Percentiles rank a stretch among this genome's conserved stretches.
These are phyloP conservation scores for Solanum pinnatisectum DNA, from an alignment of 257 asterid species.

Conservation along the genomic window DNA sequence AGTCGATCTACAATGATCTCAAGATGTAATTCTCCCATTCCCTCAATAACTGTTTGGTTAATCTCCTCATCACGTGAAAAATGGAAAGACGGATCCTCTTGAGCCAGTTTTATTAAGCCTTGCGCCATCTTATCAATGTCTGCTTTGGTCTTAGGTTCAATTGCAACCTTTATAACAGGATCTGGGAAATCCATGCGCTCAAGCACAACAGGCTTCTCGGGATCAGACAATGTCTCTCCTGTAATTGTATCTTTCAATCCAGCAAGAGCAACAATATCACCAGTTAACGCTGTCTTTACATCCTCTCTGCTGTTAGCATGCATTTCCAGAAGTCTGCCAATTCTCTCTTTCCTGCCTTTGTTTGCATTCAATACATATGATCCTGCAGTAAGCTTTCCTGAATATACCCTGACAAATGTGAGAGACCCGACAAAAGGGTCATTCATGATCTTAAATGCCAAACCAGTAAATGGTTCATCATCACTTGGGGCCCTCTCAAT, in stretches of 20 bases:
- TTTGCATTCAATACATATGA: constrained; percentile 78
- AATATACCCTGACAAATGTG: constrained; percentile 77
- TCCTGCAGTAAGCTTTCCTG: constrained; percentile 84
- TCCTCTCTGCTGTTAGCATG: constrained; percentile 98
- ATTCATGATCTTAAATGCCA: constrained; percentile 94
- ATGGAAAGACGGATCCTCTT: constrained; percentile 98
- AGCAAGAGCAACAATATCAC: constrained; percentile 95
- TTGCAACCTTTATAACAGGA: constrained; percentile 97
- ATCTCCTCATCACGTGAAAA: constrained; percentile 92
- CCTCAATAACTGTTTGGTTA: constrained; percentile 93
- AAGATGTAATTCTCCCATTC: constrained; percentile 97
- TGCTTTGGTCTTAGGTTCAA: constrained; percentile 96
- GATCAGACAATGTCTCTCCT: constrained; percentile 86
- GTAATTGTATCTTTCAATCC: constrained; percentile 91
- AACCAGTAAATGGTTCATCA: constrained; percentile 75
- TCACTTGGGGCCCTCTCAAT: constrained; percentile 50
- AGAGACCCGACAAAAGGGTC: constrained; percentile 90
- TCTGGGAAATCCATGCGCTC: constrained; percentile 99
- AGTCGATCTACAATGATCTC: constrained; percentile 96
- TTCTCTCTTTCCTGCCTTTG: constrained; percentile 92
- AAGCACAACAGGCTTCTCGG: constrained; percentile 71
- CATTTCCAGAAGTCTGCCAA: constrained; percentile 92
- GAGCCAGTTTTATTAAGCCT: constrained; percentile 88
- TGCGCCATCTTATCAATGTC: constrained; percentile 87
- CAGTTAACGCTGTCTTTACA: constrained; percentile 60